A percentile compares a stretch with the other conserved stretches of the same genome.
Conservation (phyloP, 2,329 filamentous ascomycete genomes). For the Ambrosiella cleistominuta region DNA sequence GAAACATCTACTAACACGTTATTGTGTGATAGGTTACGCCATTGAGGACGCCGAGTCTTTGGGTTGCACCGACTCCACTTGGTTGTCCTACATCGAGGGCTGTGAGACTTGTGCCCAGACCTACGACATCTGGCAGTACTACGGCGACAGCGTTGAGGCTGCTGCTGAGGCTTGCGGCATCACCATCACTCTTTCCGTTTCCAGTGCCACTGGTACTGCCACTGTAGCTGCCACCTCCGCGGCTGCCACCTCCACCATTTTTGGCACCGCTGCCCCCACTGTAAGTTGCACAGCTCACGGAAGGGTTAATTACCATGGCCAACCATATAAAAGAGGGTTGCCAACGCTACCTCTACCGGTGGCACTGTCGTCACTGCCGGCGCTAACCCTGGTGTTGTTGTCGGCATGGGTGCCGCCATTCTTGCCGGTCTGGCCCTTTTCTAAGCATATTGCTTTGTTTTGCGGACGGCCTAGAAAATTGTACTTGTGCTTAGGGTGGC, state of each 20-base stretch:
- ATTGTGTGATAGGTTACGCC: constrained; percentile 17
- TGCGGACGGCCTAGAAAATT: neutral
- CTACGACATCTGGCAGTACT: constrained; percentile 28
- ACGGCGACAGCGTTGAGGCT: constrained; percentile 21
- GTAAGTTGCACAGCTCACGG: neutral
- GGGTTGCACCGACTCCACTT: constrained; percentile 21
- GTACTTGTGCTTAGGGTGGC: neutral
- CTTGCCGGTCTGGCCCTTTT: constrained; percentile 6
- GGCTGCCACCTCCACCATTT: neutral
- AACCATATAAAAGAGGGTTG: neutral
- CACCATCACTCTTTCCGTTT: neutral
- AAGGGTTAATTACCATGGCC: neutral
- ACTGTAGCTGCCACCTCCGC: neutral
- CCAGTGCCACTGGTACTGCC: neutral
- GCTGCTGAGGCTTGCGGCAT: constrained; percentile 23
- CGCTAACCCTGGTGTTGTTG: constrained; percentile 1
- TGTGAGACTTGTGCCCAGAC: constrained; percentile 28
- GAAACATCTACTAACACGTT: too few relatives aligned
- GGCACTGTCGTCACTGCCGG: constrained; percentile 7
- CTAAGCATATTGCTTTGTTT: neutral
- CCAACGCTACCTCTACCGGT: neutral
- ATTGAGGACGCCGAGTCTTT: constrained; percentile 17
- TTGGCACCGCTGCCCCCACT: constrained; percentile 1
- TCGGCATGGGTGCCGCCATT: constrained; percentile 6
- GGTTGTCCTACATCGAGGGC: constrained; percentile 24